These are phyloP conservation scores for Leptodontidium sp. DNA, from an alignment of 2,329 filamentous ascomycete genomes.

Conservation along the genomic window DNA sequence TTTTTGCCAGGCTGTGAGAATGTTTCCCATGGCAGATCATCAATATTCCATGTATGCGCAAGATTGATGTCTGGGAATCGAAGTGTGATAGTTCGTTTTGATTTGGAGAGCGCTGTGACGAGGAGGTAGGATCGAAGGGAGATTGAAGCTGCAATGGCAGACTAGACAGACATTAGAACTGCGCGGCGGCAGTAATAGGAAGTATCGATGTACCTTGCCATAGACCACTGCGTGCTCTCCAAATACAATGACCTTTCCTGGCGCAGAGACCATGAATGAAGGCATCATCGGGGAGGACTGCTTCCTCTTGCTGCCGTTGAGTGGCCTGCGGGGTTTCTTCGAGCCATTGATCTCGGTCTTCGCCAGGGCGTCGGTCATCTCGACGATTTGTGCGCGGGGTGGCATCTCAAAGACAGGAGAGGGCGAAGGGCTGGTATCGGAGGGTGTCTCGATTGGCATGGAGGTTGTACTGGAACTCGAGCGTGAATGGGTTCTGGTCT, in stretches of 20 bases:
- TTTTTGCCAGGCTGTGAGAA: conserved; percentile 87
- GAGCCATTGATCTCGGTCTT: conserved; percentile 38
- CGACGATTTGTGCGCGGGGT: conserved; percentile 31
- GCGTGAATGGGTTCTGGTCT: conserved; percentile 35
- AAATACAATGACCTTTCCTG: conserved; percentile 97
- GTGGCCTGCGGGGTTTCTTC: conserved; percentile 26
- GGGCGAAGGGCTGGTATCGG: conserved; percentile 35
- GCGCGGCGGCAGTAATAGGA: background rate
- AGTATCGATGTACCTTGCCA: conserved; percentile 72
- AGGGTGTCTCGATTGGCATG: conserved; percentile 37
- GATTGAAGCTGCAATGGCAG: conserved; percentile 93
- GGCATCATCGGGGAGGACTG: conserved; percentile 76
- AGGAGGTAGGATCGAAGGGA: conserved; percentile 96
- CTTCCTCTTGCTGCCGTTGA: conserved; percentile 64
- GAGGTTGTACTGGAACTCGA: conserved; percentile 39
- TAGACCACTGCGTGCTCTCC: conserved; percentile 98
- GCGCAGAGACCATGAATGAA: conserved; percentile 96
- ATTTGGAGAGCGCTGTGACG: conserved; percentile 93
- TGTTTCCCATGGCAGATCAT: conserved; percentile 83
- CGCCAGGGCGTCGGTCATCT: conserved; percentile 30
- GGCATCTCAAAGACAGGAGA: conserved; percentile 37
- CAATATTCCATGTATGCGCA: conserved; percentile 92
- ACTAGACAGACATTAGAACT: conserved; percentile 54
- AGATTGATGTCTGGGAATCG: conserved; percentile 92
- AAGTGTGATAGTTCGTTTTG: conserved; percentile 84